A percentile compares a stretch with the other conserved stretches of the same genome.
These are phyloP conservation scores for Mrakia blollopis DNA, from an alignment of 768 basidiomycete genomes.

Conservation along the genomic window DNA sequence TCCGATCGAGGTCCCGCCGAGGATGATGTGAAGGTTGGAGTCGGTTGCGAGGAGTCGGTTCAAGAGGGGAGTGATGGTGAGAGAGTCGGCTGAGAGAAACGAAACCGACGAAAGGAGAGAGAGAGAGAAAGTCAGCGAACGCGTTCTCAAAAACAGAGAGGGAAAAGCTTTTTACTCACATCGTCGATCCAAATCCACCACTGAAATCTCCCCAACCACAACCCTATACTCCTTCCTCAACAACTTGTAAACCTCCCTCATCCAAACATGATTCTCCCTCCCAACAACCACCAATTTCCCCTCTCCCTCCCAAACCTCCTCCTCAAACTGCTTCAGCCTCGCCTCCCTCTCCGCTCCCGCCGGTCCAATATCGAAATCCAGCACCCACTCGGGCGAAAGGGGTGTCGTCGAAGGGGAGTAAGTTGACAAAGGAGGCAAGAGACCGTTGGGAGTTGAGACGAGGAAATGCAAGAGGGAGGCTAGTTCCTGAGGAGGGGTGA, in stretches of 20 bases:
- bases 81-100: conserved; percentile 4
- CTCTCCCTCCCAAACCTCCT: conserved; percentile 24
- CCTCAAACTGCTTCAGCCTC: not conserved
- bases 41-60: conserved; percentile 6
- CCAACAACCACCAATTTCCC: conserved; percentile 18
- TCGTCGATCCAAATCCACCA: conserved; percentile 21
- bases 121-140: not conserved
- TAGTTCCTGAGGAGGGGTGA: conserved; percentile 19
- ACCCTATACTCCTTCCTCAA: conserved; percentile 4
- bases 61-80: conserved; percentile 9
- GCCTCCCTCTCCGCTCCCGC: not conserved
- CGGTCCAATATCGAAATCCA: conserved; percentile 28
- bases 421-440: conserved; percentile 4
- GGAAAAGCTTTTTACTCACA: not conserved
- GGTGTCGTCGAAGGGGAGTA: conserved; percentile 16
- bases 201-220: not conserved
- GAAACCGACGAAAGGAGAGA: not conserved
- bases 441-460: conserved; percentile 12
- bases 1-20: conserved; percentile 23
- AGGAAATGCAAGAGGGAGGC: conserved; percentile 24
- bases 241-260: conserved; percentile 1
- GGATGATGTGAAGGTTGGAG: conserved; percentile 14
- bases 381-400: conserved; percentile 23
- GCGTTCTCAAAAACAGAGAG: not conserved
- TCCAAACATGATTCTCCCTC: conserved; percentile 2